phyloP scores from a whole-genome alignment of 2,329 filamentous ascomycete genomes.

The Dothistroma pini region DNA sequence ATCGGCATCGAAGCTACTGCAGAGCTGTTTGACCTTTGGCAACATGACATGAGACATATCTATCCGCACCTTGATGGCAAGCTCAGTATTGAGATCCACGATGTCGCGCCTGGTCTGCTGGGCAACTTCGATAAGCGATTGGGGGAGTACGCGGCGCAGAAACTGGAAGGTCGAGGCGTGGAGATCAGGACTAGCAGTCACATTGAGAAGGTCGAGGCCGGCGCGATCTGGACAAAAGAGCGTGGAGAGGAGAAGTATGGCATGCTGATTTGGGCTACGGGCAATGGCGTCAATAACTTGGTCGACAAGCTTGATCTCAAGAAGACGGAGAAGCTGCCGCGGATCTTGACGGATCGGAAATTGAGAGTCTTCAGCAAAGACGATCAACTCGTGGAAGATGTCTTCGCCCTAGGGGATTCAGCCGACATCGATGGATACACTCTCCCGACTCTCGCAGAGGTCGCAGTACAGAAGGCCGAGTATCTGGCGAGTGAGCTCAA shows the following conservation, averaged over 20 bases:
- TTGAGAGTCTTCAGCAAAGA: conserved; percentile 31
- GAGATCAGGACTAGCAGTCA: conserved; percentile 39
- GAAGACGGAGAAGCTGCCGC: conserved; percentile 33
- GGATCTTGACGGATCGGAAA: conserved; percentile 37
- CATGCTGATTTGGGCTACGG: conserved; percentile 41
- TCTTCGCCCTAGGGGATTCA: conserved; percentile 39
- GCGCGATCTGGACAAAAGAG: conserved; percentile 37
- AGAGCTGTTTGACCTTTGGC: conserved; percentile 43
- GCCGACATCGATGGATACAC: conserved; percentile 39
- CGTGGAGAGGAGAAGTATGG: conserved; percentile 37
- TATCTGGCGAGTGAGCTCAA: conserved; percentile 35
- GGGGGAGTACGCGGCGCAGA: conserved; percentile 41
- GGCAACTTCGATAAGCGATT: conserved; percentile 42
- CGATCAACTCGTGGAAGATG: conserved; percentile 26
- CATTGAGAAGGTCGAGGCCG: conserved; percentile 37
- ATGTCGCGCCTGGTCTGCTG: conserved; percentile 42
- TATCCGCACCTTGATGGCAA: conserved; percentile 42
- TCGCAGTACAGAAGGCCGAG: conserved; percentile 39
- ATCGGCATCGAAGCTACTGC: conserved; percentile 44
- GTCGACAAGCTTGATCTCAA: conserved; percentile 36
- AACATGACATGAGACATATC: conserved; percentile 38
- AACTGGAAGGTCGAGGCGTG: conserved; percentile 37
- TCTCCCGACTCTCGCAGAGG: conserved; percentile 38
- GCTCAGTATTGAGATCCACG: conserved; percentile 43
- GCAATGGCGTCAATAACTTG: conserved; percentile 36